These are phyloP conservation scores for Ascochyta koolunga DNA, from an alignment of 2,329 filamentous ascomycete genomes.

Conservation along the genomic window DNA sequence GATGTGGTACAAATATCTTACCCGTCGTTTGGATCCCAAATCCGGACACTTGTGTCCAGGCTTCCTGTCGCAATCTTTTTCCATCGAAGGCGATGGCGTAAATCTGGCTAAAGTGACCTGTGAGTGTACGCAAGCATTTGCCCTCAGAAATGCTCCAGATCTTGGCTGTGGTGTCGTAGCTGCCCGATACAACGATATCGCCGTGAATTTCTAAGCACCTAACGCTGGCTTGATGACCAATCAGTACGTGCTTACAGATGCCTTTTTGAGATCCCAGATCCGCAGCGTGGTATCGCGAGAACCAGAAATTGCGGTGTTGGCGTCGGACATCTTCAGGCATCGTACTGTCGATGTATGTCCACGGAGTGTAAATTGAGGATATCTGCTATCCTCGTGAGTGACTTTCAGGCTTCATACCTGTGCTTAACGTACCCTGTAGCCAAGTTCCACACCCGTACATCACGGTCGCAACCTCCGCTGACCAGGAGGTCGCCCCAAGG, in stretches of 20 bases:
- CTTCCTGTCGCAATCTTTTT: constrained; percentile 92
- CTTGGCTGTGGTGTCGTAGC: constrained; percentile 94
- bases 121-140: constrained; percentile 85
- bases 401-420: not conserved
- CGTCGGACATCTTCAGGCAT: constrained; percentile 96
- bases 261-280: constrained; percentile 92
- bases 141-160: constrained; percentile 99
- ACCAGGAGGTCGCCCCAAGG: constrained; percentile 95
- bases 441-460: constrained; percentile 97
- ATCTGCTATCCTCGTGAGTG: constrained; percentile 26
- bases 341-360: constrained; percentile 96
- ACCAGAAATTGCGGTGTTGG: constrained; percentile 92
- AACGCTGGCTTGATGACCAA: constrained; percentile 94
- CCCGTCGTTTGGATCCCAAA: constrained; percentile 93
- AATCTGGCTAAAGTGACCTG: constrained; percentile 97
- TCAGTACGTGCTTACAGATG: constrained; percentile 86
- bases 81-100: constrained; percentile 97
- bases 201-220: constrained; percentile 94
- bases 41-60: constrained; percentile 92
- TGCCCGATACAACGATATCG: constrained; percentile 96
- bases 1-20: constrained; percentile 54
- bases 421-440: constrained; percentile 74
- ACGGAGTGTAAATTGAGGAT: constrained; percentile 67
- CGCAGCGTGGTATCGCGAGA: constrained; percentile 93
- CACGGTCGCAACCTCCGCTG: constrained; percentile 93